Base-by-base conservation (phyloP, 805 yeast genomes). In the Candida maesae region DNA sequence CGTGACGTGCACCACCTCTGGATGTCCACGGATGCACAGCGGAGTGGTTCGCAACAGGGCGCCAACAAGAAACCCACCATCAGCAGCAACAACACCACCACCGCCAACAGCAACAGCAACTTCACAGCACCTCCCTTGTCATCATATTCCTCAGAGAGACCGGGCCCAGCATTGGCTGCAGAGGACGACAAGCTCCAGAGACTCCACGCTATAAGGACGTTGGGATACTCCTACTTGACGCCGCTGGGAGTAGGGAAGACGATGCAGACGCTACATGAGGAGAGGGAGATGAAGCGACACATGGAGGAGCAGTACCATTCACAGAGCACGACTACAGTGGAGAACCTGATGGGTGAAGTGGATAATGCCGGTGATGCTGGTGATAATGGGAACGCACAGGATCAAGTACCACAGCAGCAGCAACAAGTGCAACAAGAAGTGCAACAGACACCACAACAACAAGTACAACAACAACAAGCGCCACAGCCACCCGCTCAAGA, bases 161-260 rank as follows among this genome's bases (percentile, higher is more conserved):
- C 69, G 0, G 70, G 68, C 5, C 63, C 69, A 1, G 33, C 53
- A 13, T n/a, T 17, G 2, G 44, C 32, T 9, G 41, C 38, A 18
- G 46, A 42, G 2, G 41, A 47, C 15, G 38, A 40, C 46, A 41
- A 48, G 30, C 24, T 51, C 8, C 42, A 45, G 17, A 44, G 56
- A 51, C 21, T 63, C 55, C 16, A 56, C 34, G 41, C 49, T 26
- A 62, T 77, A 23, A 63, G 73, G 7, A 64, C 64, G 5, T 51
- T 71, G 17, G 87, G 86, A 0, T 68, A 65, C 57, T 50, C 66
- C 12, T 66, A 65, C 40, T 53, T 83, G 41, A 65, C 66, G 33
- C 88, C 89, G 0, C 68, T 81, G 10, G 89, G 88, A 0, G 53
- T 79, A 9, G 66, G 68, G 3, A 76, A 71, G 55, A 81, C 85